Evolutionary conservation across 2,329 filamentous ascomycete species (phyloP).

Genomic region (Xylaria sp.): DNA sequence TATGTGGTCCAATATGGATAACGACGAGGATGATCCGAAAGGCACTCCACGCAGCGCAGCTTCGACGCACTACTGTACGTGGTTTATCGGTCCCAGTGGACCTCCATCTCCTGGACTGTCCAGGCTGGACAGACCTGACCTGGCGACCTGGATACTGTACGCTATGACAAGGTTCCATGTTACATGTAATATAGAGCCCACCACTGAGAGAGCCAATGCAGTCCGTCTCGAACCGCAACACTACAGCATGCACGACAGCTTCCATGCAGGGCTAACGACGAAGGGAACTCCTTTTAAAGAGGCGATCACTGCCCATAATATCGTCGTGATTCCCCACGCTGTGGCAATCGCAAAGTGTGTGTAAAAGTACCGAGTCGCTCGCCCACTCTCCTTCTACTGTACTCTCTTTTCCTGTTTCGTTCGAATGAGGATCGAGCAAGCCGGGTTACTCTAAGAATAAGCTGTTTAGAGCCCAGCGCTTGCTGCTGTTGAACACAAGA

Average conservation of each 20-base stretch:
- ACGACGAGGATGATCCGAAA: conserved; percentile 19
- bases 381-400: not conserved
- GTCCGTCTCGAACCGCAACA: not conserved
- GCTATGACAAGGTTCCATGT: not conserved
- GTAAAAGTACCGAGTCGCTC: not conserved
- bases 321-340: conserved; percentile 4
- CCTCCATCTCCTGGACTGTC: conserved; percentile 13
- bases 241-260: conserved; percentile 17
- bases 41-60: not conserved
- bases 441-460: not conserved
- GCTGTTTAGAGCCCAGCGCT: not conserved
- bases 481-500: not conserved
- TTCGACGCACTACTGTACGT: conserved; percentile 4
- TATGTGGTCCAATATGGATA: not conserved
- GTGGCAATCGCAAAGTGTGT: not conserved
- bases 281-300: conserved; percentile 17
- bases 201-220: conserved; percentile 1
- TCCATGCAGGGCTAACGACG: conserved; percentile 3
- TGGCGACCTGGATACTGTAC: conserved; percentile 1
- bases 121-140: too few relatives aligned
- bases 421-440: not conserved
- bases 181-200: not conserved
- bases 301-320: conserved; percentile 16
- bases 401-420: not conserved
- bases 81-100: conserved; percentile 5